Evolutionary conservation across 805 yeast genomes (phyloP).

Genomic region (Candida ficus): DNA sequence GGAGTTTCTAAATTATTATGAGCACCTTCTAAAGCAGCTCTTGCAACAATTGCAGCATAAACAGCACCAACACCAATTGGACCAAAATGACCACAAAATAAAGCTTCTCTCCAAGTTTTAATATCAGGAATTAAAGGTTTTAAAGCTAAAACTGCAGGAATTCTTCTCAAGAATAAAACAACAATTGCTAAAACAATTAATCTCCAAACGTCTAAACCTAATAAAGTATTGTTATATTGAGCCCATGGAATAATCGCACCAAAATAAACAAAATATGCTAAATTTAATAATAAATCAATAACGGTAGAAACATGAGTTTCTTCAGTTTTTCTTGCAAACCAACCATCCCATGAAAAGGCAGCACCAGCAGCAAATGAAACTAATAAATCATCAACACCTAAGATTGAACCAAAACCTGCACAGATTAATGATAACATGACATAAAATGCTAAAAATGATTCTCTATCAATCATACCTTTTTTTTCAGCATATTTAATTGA

Average conservation of each 20-base stretch:
- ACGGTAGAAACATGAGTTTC: conserved; percentile 86
- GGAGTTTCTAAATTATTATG: conserved; percentile 54
- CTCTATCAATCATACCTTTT: conserved; percentile 71
- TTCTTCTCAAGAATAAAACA: conserved; percentile 67
- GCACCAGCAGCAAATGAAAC: conserved; percentile 93
- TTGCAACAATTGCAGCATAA: conserved; percentile 75
- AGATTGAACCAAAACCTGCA: conserved; percentile 83
- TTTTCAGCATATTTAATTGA: conserved; percentile 70
- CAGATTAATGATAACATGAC: conserved; percentile 77
- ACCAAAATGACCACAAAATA: conserved; percentile 93
- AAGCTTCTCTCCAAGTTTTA: conserved; percentile 88
- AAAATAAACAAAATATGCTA: conserved; percentile 82
- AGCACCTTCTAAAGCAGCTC: conserved; percentile 59
- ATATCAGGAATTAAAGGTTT: conserved; percentile 84
- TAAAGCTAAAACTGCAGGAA: conserved; percentile 73
- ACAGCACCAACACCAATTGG: conserved; percentile 95
- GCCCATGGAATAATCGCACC: conserved; percentile 92
- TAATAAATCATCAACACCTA: conserved; percentile 84
- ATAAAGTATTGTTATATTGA: conserved; percentile 52
- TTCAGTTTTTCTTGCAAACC: conserved; percentile 77
- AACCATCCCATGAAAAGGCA: conserved; percentile 91
- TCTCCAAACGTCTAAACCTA: conserved; percentile 78
- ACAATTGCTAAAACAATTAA: conserved; percentile 69
- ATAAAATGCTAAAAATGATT: conserved; percentile 81
- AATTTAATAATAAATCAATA: conserved; percentile 77